Base-by-base conservation (phyloP, 768 basidiomycete genomes). In the Lenzites betulinus region DNA sequence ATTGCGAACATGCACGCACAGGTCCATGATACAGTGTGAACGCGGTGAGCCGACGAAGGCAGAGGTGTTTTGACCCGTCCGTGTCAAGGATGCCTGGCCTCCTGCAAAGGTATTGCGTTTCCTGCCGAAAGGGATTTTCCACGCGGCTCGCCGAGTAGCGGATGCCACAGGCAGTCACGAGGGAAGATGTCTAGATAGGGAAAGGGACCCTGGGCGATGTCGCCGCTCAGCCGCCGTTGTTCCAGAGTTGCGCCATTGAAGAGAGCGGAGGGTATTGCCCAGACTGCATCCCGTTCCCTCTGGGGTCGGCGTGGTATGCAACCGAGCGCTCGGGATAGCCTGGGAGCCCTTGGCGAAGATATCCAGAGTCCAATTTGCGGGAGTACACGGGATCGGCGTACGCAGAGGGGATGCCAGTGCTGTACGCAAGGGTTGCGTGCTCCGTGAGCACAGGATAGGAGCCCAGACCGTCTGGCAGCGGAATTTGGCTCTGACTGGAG, bases 301-400 rank as follows among this genome's bases (percentile, higher is more conserved):
- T 33, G 13, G 44, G 42, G 30, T 59, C 64, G 36, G 57, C 22
- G 20, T 58, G 64, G 23, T 54, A 61, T 7, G 60, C 56, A 1
- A 51, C 15, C 36, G 57, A 51, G 23, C 57, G 60, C 23, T 55
- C 54, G 7, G 44, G 46, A 12, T 58, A 49, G 2, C 55, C 63
- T 6, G 54, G 58, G 11, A 52, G 36, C 8, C 53, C 53, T 20
- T 62, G 64, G 16, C 56, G 64, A 2, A 48, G 35, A 28, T 58
- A 62, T 6, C 54, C 54, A 3, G 55, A 13, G 16, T 64, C 50
- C 12, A 59, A 15, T 7, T 59, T 55, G 28, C 62, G 57, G 7
- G 56, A 30, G 41, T 64, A 66, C 4, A 65, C 59, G 6, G 64
- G 66, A 26, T 67, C 64, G 5, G 59, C 57, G 48, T 59, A 67